Conservation (phyloP, 495 filamentous ascomycete genomes). For the Cenococcum geophilum region DNA sequence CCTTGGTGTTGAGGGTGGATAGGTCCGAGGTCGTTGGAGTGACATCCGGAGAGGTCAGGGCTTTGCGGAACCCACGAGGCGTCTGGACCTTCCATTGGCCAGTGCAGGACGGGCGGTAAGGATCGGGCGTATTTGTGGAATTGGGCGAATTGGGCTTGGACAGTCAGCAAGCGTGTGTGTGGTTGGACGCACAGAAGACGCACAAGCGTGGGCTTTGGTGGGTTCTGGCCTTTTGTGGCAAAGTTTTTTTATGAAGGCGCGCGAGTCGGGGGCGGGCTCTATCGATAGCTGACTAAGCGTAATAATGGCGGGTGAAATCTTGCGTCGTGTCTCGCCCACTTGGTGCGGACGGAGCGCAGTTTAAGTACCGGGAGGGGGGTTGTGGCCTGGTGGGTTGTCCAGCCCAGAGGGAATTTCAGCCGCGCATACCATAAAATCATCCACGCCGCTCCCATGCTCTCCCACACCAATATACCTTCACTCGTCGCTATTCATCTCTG, state of each 20-base stretch:
- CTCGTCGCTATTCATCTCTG: too few species aligned
- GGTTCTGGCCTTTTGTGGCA: not conserved
- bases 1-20: conserved; percentile 33
- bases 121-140: too few species aligned
- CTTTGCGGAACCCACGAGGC: conserved; percentile 34
- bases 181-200: not conserved
- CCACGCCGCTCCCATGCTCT: too few species aligned
- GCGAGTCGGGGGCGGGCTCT: too few species aligned
- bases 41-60: conserved; percentile 35
- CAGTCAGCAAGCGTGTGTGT: too few species aligned
- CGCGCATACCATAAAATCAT: not conserved
- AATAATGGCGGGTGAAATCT: not conserved
- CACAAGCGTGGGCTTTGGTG: not conserved
- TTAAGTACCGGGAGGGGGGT: conserved; percentile 3
- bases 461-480: too few species aligned
- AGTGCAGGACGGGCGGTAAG: too few species aligned
- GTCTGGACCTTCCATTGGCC: conserved; percentile 32
- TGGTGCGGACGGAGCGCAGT: not conserved
- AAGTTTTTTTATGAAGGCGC: too few species aligned
- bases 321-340: not conserved
- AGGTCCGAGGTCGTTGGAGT: conserved; percentile 22
- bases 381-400: too few species aligned
- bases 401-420: conserved; percentile 5
- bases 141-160: too few species aligned
- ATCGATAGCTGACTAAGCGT: conserved; percentile 10